Conservation (phyloP, 176 grass and related monocot genomes). For the bread wheat (Triticum aestivum) region DNA sequence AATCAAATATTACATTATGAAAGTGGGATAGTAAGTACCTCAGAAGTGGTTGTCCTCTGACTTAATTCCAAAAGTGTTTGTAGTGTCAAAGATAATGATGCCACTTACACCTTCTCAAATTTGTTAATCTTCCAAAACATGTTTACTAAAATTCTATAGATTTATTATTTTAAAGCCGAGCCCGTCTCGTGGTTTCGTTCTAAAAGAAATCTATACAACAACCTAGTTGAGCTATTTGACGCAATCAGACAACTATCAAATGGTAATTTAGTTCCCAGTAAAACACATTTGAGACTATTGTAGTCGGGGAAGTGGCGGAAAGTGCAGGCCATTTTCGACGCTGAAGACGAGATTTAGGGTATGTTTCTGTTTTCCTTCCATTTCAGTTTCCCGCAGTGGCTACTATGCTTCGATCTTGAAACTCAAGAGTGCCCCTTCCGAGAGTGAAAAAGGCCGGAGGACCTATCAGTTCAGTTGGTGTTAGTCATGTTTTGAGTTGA, state of each 20-base stretch:
- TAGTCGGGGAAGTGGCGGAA: neutral
- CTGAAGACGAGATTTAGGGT: neutral
- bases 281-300: neutral
- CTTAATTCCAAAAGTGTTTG: too few species aligned
- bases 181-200: neutral
- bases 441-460: too few species aligned
- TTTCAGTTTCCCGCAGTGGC: neutral
- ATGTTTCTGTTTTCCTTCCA: neutral
- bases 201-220: neutral
- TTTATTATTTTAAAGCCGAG: too few species aligned
- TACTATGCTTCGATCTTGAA: too few species aligned
- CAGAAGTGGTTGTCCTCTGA: too few species aligned
- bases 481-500: neutral
- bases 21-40: too few species aligned
- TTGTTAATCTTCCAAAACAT: neutral
- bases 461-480: too few species aligned
- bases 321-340: constrained; percentile 8
- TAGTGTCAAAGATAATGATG: too few species aligned
- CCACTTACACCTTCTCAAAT: constrained; percentile 28
- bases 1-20: neutral
- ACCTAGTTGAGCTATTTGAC: neutral
- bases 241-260: neutral
- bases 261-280: neutral
- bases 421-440: too few species aligned
- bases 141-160: neutral